Percentiles rank a stretch among this genome's conserved stretches.
These are phyloP conservation scores for Taiwanofungus camphoratus DNA, from an alignment of 1,284 basidiomycete species.

Conservation along the genomic window DNA sequence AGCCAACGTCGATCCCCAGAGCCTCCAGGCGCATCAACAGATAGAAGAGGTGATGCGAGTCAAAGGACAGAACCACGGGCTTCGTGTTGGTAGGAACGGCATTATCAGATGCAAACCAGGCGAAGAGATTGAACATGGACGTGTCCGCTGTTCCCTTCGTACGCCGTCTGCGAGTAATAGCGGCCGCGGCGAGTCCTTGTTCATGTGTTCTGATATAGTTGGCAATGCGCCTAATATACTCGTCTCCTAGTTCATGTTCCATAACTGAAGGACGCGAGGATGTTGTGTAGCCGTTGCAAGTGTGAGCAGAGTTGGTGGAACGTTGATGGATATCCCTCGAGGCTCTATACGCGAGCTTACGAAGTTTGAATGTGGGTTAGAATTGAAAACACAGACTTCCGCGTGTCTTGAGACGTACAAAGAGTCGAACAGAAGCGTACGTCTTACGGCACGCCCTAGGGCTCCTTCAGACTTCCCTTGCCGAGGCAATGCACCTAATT, in stretches of 20 bases:
- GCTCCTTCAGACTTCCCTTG: no score
- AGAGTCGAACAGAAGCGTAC: no score
- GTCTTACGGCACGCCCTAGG: no score
- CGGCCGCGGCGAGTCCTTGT: constrained; percentile 60
- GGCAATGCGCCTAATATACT: constrained; percentile 64
- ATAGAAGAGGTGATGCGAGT: constrained; percentile 85
- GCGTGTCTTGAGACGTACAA: no score
- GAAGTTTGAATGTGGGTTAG: no score
- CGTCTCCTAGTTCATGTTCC: constrained; percentile 66
- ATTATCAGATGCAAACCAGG: constrained; percentile 51
- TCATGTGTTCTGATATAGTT: constrained; percentile 68
- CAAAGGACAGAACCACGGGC: constrained; percentile 63
- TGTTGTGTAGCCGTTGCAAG: constrained; percentile 5
- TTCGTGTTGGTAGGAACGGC: constrained; percentile 33
- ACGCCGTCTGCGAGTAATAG: constrained; percentile 44
- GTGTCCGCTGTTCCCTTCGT: constrained; percentile 34
- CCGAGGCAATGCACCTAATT: no score
- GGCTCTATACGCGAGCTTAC: no score
- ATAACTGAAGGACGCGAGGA: constrained; percentile 32
- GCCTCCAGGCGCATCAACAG: constrained; percentile 83
- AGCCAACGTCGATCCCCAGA: constrained; percentile 66
- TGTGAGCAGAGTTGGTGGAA: constrained; percentile 2
- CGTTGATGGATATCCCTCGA: no score
- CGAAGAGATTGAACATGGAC: constrained; percentile 50
- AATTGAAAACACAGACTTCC: no score